Percentiles rank a stretch among this genome's conserved stretches.
These are phyloP conservation scores for Aphanomyces astaci DNA, from an alignment of 352 stramenopile genomes.

Conservation along the genomic window DNA sequence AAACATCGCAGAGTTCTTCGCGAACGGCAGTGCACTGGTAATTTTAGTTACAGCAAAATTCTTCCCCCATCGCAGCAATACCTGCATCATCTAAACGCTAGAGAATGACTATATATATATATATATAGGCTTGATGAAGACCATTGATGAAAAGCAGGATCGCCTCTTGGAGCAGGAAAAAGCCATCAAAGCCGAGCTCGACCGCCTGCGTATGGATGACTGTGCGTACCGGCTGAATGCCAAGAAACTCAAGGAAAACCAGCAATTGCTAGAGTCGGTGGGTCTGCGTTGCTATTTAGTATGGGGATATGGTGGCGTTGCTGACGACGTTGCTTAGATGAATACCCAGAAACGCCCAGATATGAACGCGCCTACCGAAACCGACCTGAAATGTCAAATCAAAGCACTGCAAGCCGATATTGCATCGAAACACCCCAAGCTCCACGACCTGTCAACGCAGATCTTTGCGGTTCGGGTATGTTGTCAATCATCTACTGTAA, in stretches of 20 bases:
- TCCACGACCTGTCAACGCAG: not conserved
- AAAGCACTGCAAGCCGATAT: not conserved
- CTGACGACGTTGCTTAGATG: not conserved
- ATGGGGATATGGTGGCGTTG: not conserved
- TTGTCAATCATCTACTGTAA: no score
- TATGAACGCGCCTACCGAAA: not conserved
- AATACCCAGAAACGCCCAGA: not conserved
- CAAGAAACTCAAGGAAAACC: slow-evolving; percentile 15
- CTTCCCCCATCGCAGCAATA: no score
- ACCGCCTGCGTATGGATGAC: slow-evolving; percentile 5
- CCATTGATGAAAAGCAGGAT: slow-evolving; percentile 17
- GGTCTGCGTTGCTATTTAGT: not conserved
- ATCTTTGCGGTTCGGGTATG: slow-evolving; percentile 1
- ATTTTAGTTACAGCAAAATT: no score
- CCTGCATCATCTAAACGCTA: not conserved
- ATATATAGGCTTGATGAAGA: slow-evolving; percentile 6
- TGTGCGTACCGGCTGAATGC: not conserved
- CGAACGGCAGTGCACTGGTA: slow-evolving; percentile 4
- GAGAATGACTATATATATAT: no score
- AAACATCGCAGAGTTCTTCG: not conserved
- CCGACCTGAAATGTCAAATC: not conserved
- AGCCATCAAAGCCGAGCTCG: not conserved
- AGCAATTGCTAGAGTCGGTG: not conserved
- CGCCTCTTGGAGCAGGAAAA: not conserved
- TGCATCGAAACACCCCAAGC: not conserved